These are phyloP conservation scores for Crithidia sp. DNA, from an alignment of 208 protist genomes.

Conservation along the genomic window DNA sequence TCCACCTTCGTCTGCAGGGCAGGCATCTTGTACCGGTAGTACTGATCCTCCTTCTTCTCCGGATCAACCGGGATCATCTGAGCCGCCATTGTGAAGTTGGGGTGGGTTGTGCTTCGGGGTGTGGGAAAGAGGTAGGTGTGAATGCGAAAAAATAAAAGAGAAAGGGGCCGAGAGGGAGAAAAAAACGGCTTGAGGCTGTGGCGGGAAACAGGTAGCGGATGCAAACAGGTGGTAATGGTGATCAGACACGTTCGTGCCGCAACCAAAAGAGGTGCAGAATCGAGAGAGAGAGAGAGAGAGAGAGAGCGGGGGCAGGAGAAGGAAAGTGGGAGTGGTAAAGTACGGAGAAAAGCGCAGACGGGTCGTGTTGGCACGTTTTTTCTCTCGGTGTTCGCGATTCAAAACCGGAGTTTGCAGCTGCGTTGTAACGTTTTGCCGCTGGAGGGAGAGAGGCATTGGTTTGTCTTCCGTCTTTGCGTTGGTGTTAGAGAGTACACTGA, in stretches of 20 bases:
- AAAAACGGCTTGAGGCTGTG: not conserved
- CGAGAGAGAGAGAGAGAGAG: too few species aligned
- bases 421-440: too few species aligned
- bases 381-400: too few species aligned
- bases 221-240: too few species aligned
- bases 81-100: constrained; percentile 56
- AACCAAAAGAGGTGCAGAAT: too few species aligned
- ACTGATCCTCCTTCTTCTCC: constrained; percentile 86
- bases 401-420: too few species aligned
- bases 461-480: too few species aligned
- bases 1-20: constrained; percentile 91
- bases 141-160: constrained; percentile 12
- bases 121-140: not conserved
- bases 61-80: constrained; percentile 90
- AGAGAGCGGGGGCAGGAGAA: not conserved
- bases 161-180: constrained; percentile 1
- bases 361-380: too few species aligned
- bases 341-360: not conserved
- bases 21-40: constrained; percentile 96
- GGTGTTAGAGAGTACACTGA: too few species aligned
- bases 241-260: too few species aligned
- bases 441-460: too few species aligned
- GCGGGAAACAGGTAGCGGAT: too few species aligned
- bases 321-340: constrained; percentile 3
- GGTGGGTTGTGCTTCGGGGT: not conserved